Evolutionary conservation across 768 basidiomycete species (phyloP), one percentile per base, ranked within the genome.

Genomic region (Heimioporus sp.): DNA sequence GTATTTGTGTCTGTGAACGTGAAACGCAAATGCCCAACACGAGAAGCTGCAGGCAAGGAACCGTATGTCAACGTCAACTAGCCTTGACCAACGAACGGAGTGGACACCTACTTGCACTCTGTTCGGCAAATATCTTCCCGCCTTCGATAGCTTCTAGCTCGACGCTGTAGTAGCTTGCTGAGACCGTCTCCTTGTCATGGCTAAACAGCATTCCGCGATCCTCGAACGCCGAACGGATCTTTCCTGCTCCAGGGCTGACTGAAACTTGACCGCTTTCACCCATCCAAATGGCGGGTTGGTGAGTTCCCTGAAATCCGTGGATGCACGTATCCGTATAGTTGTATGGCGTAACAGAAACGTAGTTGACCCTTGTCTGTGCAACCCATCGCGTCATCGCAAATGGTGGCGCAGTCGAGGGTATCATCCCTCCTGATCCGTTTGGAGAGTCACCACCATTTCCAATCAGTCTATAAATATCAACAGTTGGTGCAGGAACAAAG

Each of bases 261-360:
- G 79, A 73, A 3, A 83, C 79, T 43, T 80, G 79, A 0, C 79
- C 87, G 55, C 82, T 87, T 59, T 88, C 87, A 3, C 86, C 90
- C 89, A 92, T 92, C 90, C 89, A 92, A 35, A 92, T 91, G 1
- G 90, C 90, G 11, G 90, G 89, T 57, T 90, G 90, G 48, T 89
- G 82, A 4, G 90, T 91, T 5, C 80, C 89, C 43, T 86, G 80
- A 59, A 92, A 90, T 1, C 90, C 90, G 58, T 88, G 84, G 4
- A 91, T 80, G 12, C 60, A 62, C 0, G 65, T 70, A 52, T 77
- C 78, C 0, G 86, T 85, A 64, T 79, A 76, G 64, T 88, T 87
- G 61, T 85, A 88, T 5, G 87, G 85, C 2, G 82, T 82, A 10
- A 82, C 76, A 5, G 86, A 89, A 43, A 87, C 85, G 54, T 86